Base-by-base conservation (phyloP, 495 filamentous ascomycete species). In the Hypomontagnella monticulosa region DNA sequence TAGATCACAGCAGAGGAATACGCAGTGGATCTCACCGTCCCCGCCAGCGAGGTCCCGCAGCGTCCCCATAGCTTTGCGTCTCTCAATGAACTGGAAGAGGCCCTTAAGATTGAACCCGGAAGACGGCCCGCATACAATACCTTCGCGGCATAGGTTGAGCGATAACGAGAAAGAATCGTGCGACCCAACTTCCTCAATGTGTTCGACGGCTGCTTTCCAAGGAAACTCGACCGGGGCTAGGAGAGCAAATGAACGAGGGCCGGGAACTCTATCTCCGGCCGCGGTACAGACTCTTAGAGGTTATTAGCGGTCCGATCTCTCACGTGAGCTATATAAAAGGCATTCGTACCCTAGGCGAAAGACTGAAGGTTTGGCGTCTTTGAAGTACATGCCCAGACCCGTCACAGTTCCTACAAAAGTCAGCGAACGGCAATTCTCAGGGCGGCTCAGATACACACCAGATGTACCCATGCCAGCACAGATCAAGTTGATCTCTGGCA, bases 1-100 rank as follows among this genome's bases (percentile, higher is more conserved):
- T 18, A 89, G 71, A 63, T 89, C 86, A 34, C 84, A 85, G 72
- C 84, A 87, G 10, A 85, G 69, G 69, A 89, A 88, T 4, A 88
- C 86, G 53, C 81, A 85, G 49, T 82, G 77, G n/a, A 81, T 78
- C 49, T 80, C 73, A 0, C 81, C 82, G 19, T 78, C 76, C 0
- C 73, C 71, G 0, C 80, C 81, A 4, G 80, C 78, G 1, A 86
- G 50, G 33, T 82, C 75, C 9, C 62, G 30, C 1, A 86, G 65
- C 1, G 73, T 77, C 3, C 80, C 83, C 0, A 73, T 75, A 0
- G 61, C 57, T 70, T 86, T 86, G 27, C 73, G 74, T 51, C 78
- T 81, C 33, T 75, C 76, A 5, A 88, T 61, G 71, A 78, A 83
- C 36, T 84, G 77, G 57, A 85, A 79, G 16, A 87, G 69, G 5